phyloP scores from a whole-genome alignment of 805 yeast genomes.

The Ogataea saltuana region DNA sequence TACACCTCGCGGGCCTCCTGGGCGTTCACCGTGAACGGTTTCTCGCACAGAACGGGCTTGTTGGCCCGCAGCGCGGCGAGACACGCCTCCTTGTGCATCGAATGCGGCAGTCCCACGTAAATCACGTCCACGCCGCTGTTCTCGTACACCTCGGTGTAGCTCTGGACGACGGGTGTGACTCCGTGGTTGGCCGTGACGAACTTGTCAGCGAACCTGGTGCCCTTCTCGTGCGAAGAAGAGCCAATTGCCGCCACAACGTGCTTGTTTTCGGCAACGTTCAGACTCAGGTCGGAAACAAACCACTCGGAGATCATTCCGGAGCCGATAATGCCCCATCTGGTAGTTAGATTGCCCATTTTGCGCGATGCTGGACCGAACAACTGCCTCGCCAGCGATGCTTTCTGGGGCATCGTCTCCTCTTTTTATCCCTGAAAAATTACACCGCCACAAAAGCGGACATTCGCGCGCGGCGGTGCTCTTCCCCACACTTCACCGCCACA shows the following conservation, averaged over 20 bases:
- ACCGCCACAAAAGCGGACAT: too few species aligned
- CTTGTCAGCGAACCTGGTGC: slow-evolving; percentile 35
- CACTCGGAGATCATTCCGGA: slow-evolving; percentile 50
- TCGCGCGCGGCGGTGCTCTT: too few species aligned
- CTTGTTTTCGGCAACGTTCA: slow-evolving; percentile 28
- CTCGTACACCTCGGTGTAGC: slow-evolving; percentile 47
- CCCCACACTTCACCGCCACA: not conserved
- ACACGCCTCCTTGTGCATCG: slow-evolving; percentile 45
- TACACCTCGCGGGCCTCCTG: slow-evolving; percentile 44
- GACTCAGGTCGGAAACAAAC: slow-evolving; percentile 40
- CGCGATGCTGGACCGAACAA: too few species aligned
- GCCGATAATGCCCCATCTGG: slow-evolving; percentile 50
- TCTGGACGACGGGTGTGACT: slow-evolving; percentile 17
- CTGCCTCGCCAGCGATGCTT: too few species aligned
- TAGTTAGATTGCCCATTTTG: too few species aligned
- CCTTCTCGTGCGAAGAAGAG: slow-evolving; percentile 39
- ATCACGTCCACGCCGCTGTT: slow-evolving; percentile 48
- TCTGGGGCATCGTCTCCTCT: too few species aligned
- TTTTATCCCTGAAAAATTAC: too few species aligned
- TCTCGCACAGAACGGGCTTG: slow-evolving; percentile 55
- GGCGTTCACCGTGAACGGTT: slow-evolving; percentile 52
- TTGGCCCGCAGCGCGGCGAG: slow-evolving; percentile 42
- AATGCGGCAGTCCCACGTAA: slow-evolving; percentile 58
- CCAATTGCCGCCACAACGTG: slow-evolving; percentile 44
- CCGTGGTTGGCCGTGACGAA: slow-evolving; percentile 32